Base-by-base conservation (phyloP, 306 rosid species). In the Sphenostylis stenocarpa region DNA sequence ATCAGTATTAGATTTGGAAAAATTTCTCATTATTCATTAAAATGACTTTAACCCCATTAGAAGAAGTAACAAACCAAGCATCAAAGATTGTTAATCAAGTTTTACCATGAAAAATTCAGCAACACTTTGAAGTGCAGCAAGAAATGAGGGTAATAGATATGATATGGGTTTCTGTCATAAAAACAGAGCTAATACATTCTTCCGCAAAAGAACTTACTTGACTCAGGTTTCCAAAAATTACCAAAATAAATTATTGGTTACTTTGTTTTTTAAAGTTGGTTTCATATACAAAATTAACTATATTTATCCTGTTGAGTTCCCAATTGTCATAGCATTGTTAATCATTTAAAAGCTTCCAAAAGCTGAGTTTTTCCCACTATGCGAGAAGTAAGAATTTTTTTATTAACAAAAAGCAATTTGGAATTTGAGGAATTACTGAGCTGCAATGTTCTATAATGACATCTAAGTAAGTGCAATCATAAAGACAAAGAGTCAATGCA, bases 401-500 rank as follows among this genome's bases (percentile, higher is more conserved):
- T 31, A 57, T 71, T 33, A 34, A 41, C 23, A 51, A 31, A 10
- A 64, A 43, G 20, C 15, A 24, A 38, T 45, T 52, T 49, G 31
- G 19, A 41, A 77, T 28, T 16, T 44, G 80, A 33, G 51, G 47
- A 67, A 70, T 31, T 55, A 55, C 63, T 15, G 19, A 44, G 45
- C 9, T 15, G 71, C 76, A 44, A 33, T 34, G 21, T 72, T 39
- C 69, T 52, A 41, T 47, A 49, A 33, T 63, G 67, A 41, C 28
- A 47, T 17, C 52, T 45, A 72, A 56, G 53, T 20, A 72, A 26
- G 66, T 70, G 19, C 19, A 39, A 39, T 26, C 6, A 61, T 13
- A 82, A 17, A 77, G 60, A 78, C 41, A 34, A 31, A 9, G 47
- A 9, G 68, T 17, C 67, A 74, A 55, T 17, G 47, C 71, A 81